phyloP scores from a whole-genome alignment of 768 basidiomycete genomes.

The Amanita inopinata region DNA sequence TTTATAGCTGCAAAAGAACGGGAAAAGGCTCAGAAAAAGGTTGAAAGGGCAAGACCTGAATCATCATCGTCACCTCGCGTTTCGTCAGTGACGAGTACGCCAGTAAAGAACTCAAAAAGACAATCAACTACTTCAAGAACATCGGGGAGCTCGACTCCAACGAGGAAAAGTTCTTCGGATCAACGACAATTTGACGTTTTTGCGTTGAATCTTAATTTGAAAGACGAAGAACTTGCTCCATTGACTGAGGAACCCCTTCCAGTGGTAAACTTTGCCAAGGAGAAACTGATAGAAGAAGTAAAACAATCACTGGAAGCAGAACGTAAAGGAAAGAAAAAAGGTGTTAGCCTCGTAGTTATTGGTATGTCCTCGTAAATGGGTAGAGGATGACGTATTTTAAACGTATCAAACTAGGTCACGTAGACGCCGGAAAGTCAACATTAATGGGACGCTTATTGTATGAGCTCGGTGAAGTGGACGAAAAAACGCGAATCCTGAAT shows the following conservation, averaged over 20 bases:
- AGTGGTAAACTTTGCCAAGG: conserved; percentile 58
- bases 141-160: conserved; percentile 35
- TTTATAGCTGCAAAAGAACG: conserved; percentile 70
- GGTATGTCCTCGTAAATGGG: conserved; percentile 36
- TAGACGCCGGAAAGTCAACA: conserved; percentile 98
- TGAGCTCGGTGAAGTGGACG: conserved; percentile 81
- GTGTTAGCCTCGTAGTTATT: conserved; percentile 83
- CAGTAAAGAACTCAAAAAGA: conserved; percentile 36
- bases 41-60: conserved; percentile 31
- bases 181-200: conserved; percentile 63
- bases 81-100: conserved; percentile 32
- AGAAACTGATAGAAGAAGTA: conserved; percentile 80
- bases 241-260: conserved; percentile 44
- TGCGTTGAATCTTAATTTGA: conserved; percentile 54
- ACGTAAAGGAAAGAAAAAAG: conserved; percentile 48
- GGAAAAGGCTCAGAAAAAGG: conserved; percentile 60
- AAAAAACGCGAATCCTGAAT: conserved; percentile 75
- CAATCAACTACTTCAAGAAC: conserved; percentile 16
- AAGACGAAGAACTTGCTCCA: conserved; percentile 26
- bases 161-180: conserved; percentile 29
- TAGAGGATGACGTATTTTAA: not conserved
- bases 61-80: conserved; percentile 38
- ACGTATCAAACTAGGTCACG: conserved; percentile 59
- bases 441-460: conserved; percentile 92
- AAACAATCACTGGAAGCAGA: conserved; percentile 37